Evolutionary conservation across 2,329 filamentous ascomycete genomes (phyloP).

Genomic region (Byssoonygena ceratinophila): DNA sequence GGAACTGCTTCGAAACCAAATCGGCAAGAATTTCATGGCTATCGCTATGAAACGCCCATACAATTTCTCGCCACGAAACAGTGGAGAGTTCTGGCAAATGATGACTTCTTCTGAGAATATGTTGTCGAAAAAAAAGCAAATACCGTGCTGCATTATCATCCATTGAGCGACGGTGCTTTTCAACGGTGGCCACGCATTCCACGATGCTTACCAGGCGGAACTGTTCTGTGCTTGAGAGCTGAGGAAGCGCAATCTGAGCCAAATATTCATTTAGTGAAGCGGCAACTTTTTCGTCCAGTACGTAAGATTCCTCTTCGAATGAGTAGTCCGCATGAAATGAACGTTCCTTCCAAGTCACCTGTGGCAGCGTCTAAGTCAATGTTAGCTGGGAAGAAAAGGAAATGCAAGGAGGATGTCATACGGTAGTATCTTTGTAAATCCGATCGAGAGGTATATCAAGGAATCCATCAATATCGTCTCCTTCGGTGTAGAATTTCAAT

Average conservation of each 20-base stretch:
- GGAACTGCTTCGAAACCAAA: conserved; percentile 68
- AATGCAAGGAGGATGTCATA: conserved; percentile 21
- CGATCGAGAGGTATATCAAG: conserved; percentile 48
- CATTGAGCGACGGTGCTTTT: conserved; percentile 77
- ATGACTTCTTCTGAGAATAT: conserved; percentile 58
- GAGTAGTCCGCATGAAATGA: conserved; percentile 44
- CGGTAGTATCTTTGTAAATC: conserved; percentile 40
- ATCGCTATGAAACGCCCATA: conserved; percentile 37
- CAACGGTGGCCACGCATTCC: conserved; percentile 72
- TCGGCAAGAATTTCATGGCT: conserved; percentile 82
- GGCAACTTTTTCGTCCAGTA: conserved; percentile 62
- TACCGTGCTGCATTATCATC: conserved; percentile 84
- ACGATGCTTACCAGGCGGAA: conserved; percentile 75
- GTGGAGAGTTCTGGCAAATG: conserved; percentile 50
- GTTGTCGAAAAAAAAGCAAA: conserved; percentile 75
- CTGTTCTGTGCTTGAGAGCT: conserved; percentile 75
- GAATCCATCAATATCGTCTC: conserved; percentile 69
- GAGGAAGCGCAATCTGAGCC: conserved; percentile 61
- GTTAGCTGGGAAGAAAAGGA: background rate
- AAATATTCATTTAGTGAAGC: conserved; percentile 63
- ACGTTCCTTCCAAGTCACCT: conserved; percentile 38
- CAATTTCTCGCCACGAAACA: conserved; percentile 44
- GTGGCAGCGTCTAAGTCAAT: conserved; percentile 26
- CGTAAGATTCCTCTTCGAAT: conserved; percentile 47
- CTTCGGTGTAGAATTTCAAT: conserved; percentile 72